Conservation (phyloP, 2,329 filamentous ascomycete species). For the Botrytis hyacinthi region DNA sequence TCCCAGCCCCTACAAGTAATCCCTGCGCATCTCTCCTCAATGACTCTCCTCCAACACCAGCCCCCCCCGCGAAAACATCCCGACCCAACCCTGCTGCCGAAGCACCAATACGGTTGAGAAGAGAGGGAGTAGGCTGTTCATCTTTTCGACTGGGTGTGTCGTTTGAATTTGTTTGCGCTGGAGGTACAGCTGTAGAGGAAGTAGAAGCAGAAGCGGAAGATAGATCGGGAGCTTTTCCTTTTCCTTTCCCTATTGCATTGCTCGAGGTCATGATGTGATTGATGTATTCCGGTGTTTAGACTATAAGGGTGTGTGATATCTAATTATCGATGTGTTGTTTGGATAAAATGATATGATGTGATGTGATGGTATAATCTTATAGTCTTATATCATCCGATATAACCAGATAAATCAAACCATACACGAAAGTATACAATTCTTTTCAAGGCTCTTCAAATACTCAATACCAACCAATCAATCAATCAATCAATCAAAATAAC, state of each 20-base stretch:
- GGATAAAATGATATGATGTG: neutral
- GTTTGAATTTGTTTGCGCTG: neutral
- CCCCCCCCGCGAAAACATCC: slow-evolving; percentile 36
- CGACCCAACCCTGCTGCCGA: slow-evolving; percentile 41
- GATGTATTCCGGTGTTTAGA: neutral
- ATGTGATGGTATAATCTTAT: neutral
- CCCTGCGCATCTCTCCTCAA: slow-evolving; percentile 27
- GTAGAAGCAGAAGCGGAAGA: neutral
- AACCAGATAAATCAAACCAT: neutral
- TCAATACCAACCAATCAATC: neutral
- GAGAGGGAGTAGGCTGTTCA: slow-evolving; percentile 22
- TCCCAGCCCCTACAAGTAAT: slow-evolving; percentile 33
- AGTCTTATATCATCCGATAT: neutral
- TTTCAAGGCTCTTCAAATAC: neutral
- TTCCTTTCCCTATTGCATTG: neutral
- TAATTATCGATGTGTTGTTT: neutral
- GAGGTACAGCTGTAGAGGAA: neutral
- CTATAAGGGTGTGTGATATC: neutral
- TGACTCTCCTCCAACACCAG: slow-evolving; percentile 21
- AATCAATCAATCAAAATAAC: neutral
- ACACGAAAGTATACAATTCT: too few relatives aligned
- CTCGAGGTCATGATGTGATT: neutral
- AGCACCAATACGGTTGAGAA: slow-evolving; percentile 34
- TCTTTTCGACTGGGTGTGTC: neutral
- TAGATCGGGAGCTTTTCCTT: neutral